phyloP scores from a whole-genome alignment of 352 stramenopile species.

The Thalassiosira mediterranea region DNA sequence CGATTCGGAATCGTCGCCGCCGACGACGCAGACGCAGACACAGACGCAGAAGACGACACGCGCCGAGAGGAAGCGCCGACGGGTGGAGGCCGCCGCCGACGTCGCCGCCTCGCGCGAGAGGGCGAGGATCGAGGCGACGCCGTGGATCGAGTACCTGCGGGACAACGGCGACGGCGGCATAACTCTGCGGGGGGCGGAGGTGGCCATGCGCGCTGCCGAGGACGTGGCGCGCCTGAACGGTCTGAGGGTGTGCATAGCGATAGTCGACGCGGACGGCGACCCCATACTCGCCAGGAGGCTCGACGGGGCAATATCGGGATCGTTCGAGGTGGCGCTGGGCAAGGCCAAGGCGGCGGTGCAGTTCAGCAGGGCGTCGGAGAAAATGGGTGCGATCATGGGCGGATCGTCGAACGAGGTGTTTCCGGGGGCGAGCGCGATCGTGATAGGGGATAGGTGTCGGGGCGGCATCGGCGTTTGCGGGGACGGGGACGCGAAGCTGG shows the following conservation, averaged over 20 bases:
- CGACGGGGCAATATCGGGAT: not conserved
- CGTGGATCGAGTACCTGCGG: no score
- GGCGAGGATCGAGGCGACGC: no score
- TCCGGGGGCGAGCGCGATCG: no score
- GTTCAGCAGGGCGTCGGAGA: no score
- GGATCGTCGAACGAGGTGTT: no score
- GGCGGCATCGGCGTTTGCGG: no score
- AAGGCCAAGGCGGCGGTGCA: not conserved
- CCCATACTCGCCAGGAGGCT: conserved; percentile 8
- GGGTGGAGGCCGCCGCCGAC: not conserved
- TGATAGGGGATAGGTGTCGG: no score
- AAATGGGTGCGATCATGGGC: no score
- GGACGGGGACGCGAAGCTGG: no score
- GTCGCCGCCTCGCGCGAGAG: no score
- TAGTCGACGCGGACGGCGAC: conserved; percentile 8
- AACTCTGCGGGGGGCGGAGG: not conserved
- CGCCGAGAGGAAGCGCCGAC: conserved; percentile 2
- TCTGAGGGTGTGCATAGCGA: conserved; percentile 12
- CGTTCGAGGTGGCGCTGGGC: not conserved
- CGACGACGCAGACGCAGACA: no score
- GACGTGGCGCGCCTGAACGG: not conserved
- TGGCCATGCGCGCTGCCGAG: conserved; percentile 10
- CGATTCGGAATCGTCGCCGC: not conserved
- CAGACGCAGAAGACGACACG: no score
- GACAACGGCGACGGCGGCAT: not conserved